Base-by-base conservation (phyloP, 192 early-diverging fungal genomes). In the Coemansia sp. region DNA sequence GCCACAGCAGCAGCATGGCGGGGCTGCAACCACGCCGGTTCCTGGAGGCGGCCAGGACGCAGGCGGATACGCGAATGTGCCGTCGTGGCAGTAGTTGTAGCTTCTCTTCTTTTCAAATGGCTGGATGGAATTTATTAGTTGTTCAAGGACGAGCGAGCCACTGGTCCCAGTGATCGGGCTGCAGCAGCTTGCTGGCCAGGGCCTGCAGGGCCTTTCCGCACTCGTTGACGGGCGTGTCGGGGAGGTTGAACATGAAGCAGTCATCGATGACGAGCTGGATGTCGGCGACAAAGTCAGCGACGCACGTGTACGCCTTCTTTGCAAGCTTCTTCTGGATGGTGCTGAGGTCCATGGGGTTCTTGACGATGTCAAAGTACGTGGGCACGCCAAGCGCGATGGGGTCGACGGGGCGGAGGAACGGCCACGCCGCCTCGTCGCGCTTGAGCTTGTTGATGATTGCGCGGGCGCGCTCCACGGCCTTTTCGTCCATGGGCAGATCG, bases 291-390 rank as follows among this genome's bases (percentile, higher is more conserved):
- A 90, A 77, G 29, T 86, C 85, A 1, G 73, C 70, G 4, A 84
- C 71, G 2, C 27, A 72, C 6, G 49, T 51, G 58, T 91, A 90
- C n/a, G 64, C 38, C 32, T 77, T 71, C 9, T 79, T 73, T 12
- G 71, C 68, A 1, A 91, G 65, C 14, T 84, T 86, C 14, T 78
- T 77, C 30, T 67, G 71, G 18, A 89, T 73, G 0, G 89, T 91
- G 19, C 84, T 80, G 18, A 91, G 64, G 63, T 91, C 90, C 87
- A 91, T 91, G 1, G 90, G 90, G 21, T 72, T 56, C 49, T 85
- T 87, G 58, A 92, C 84, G 25, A 89, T 73, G 35, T 84, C 82
- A 28, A 65, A 75, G 56, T 92, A 92, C 6, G 79, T 78, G 0
- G 87, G 88, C 12, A 89, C 65, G 38, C 78, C 81, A n/a, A 83